Evolutionary conservation across 306 rosid species (phyloP), one percentile per base, ranked within the genome.

Genomic region (Ziziphus jujuba): DNA sequence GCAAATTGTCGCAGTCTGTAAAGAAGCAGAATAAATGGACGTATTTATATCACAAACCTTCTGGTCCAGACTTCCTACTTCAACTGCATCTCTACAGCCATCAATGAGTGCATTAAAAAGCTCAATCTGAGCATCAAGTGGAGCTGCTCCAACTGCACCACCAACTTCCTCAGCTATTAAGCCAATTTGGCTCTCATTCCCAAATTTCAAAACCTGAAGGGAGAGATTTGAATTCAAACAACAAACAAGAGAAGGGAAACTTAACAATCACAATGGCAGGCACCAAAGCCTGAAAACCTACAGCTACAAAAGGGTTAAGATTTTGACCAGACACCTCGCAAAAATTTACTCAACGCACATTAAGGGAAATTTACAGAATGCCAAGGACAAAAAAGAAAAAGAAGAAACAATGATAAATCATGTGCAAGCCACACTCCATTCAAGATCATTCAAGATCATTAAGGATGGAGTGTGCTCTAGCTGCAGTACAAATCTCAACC

Each of bases 11-110:
- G 45, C 59, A 72, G 38, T 66, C 61, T 60, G 66, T 6, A 44
- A 20, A 53, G n/a, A 35, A 60, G 69, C 23, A 61, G 48, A 35
- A n/a, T 36, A 33, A 49, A 64, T 60, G 53, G 0, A 70, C 24
- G 48, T 19, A 13, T 35, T 9, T 59, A 67, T n/a, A n/a, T n/a
- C 16, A 80, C 82, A 60, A 82, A 95, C 99, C 99, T 95, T 95
- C 47, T 73, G 81, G 80, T 95, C 99, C 67, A 82, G 59, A 66
- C 80, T 81, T 75, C 86, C 99, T 56, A 82, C 64, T 77, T 90
- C 97, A 36, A 77, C 89, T 24, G 97, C 96, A 48, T 87, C 97
- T 72, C 80, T 77, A 83, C 99, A 83, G 48, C 99, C 96, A 80
- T 91, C 96, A 72, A 91, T 68, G 70, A 95, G 78, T 70, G 85